These are phyloP conservation scores for Mycena crocata DNA, from an alignment of 768 basidiomycete species.

Conservation along the genomic window DNA sequence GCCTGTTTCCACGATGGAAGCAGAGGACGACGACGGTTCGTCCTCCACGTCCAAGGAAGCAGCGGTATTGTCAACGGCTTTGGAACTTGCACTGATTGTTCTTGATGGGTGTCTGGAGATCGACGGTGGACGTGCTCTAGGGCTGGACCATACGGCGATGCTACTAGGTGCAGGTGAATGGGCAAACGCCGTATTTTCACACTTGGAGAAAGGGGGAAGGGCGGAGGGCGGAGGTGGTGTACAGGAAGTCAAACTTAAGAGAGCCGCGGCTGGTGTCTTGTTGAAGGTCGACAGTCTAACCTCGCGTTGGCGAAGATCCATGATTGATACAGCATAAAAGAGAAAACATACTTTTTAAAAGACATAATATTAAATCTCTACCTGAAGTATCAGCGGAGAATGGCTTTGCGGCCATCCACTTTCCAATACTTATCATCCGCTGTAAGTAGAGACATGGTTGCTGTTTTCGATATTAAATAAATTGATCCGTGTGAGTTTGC, in stretches of 20 bases:
- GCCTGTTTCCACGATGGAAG: conserved; percentile 60
- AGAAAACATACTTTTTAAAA: conserved; percentile 10
- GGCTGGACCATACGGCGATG: conserved; percentile 79
- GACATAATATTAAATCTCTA: background rate
- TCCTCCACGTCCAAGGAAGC: conserved; percentile 65
- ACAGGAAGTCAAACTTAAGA: conserved; percentile 69
- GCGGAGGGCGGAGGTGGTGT: conserved; percentile 74
- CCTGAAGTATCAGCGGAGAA: conserved; percentile 55
- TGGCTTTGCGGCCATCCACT: conserved; percentile 58
- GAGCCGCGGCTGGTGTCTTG: conserved; percentile 83
- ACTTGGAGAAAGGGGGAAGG: conserved; percentile 72
- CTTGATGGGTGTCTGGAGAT: conserved; percentile 81
- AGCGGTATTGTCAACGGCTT: conserved; percentile 75
- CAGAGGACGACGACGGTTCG: conserved; percentile 43
- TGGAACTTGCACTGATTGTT: conserved; percentile 83
- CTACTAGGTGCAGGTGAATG: conserved; percentile 83
- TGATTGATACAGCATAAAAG: conserved; percentile 57
- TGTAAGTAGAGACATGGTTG: too few species aligned
- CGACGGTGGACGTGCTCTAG: conserved; percentile 81
- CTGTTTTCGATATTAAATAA: background rate
- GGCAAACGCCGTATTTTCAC: conserved; percentile 75
- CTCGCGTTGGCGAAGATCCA: conserved; percentile 74
- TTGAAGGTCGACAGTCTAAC: conserved; percentile 82
- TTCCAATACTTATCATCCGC: conserved; percentile 65
- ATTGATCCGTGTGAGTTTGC: background rate